Evolutionary conservation across 495 filamentous ascomycete genomes (phyloP), one percentile per base, ranked within the genome.

Genomic region (Penicillium soppii): DNA sequence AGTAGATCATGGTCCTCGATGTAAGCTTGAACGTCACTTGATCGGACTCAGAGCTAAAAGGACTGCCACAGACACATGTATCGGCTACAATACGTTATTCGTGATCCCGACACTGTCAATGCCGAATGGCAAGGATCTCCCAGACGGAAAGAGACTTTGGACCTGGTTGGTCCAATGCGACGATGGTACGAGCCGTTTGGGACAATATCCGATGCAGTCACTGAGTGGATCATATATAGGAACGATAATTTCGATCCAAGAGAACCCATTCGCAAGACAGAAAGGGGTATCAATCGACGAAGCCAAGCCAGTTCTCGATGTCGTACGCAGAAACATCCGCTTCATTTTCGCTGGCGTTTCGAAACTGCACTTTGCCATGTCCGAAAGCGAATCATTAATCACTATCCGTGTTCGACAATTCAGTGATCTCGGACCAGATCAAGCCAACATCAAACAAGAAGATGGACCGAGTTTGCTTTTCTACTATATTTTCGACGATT

Each of bases 401-500:
- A 79, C 75, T 0, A 78, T 82, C 35, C 72, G 80, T 13, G 74
- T 83, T 13, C 68, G 73, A n/a, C 66, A 67, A 40, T 69, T 72
- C 41, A 57, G 55, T 20, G 65, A 70, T 29, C 38, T 52, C 9
- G 57, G 60, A 13, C 61, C 64, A 2, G 65, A 69, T 17, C 61
- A 65, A 29, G 63, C 68, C 19, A 68, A 59, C 32, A 76, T 77
- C 41, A 74, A 73, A 42, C 75, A 71, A 23, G 68, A 76, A n/a
- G 86, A 91, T 56, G 79, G 82, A 3, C 77, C 90, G 0, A 89
- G 89, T 52, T 68, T 91, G 23, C 74, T 95, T 10, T 89, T 92
- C 58, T 92, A 90, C 63, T 94, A 92, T 61, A 76, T 95, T 5
- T 95, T 94, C 56, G 90, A 95, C 57, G 89, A 94, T 65, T 95